Percentiles rank a stretch among this genome's conserved stretches.
Evolutionary conservation across 2,329 filamentous ascomycete species (phyloP).

Genomic region (Epichloe bromicola): DNA sequence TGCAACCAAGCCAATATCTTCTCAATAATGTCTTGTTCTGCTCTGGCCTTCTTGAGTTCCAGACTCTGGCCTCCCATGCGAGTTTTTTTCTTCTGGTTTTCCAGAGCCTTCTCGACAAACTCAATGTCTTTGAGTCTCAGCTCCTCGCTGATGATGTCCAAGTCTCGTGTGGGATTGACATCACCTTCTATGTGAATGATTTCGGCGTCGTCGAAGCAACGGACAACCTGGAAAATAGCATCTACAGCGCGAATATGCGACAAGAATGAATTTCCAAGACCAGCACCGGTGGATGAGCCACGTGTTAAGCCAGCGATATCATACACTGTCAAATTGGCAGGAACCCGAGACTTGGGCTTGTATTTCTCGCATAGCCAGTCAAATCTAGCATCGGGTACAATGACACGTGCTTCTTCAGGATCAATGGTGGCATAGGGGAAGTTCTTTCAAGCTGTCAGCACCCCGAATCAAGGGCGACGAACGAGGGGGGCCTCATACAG

Average conservation of each 20-base stretch:
- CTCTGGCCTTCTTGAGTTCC: conserved; percentile 94
- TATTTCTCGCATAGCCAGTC: conserved; percentile 95
- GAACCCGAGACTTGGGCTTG: conserved; percentile 94
- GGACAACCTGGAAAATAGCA: conserved; percentile 93
- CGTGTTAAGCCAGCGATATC: conserved; percentile 95
- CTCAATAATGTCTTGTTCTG: conserved; percentile 87
- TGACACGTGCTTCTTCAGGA: conserved; percentile 92
- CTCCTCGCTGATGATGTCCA: conserved; percentile 95
- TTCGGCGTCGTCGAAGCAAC: conserved; percentile 96
- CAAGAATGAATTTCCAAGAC: conserved; percentile 94
- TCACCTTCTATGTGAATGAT: conserved; percentile 99
- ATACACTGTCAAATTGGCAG: conserved; percentile 94
- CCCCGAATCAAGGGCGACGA: conserved; percentile 22
- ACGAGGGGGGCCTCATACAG: conserved; percentile 44
- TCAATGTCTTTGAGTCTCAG: conserved; percentile 97
- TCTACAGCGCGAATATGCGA: conserved; percentile 97
- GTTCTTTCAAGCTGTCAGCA: conserved; percentile 50
- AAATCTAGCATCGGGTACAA: conserved; percentile 91
- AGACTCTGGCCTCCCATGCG: conserved; percentile 85
- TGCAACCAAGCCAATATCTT: conserved; percentile 76
- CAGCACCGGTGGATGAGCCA: conserved; percentile 91
- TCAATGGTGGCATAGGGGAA: conserved; percentile 99
- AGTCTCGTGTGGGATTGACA: conserved; percentile 84
- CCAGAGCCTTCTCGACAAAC: conserved; percentile 91
- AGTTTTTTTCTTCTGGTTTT: conserved; percentile 88